These are phyloP conservation scores for Myriosclerotinia duriaeana DNA, from an alignment of 2,329 filamentous ascomycete genomes.

Conservation along the genomic window DNA sequence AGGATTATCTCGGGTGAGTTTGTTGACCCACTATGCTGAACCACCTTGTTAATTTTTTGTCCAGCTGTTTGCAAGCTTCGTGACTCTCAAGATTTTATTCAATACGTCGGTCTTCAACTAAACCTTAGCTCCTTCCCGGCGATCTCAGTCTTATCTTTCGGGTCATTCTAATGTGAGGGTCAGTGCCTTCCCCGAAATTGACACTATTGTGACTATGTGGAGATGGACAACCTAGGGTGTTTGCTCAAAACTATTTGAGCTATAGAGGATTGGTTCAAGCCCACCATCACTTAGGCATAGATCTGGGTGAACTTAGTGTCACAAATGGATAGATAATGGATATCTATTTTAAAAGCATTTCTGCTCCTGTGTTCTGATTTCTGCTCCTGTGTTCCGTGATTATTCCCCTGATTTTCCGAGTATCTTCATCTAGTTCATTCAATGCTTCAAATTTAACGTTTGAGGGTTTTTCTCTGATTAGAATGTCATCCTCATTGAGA, in stretches of 20 bases:
- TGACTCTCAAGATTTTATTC: conserved; percentile 23
- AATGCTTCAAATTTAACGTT: not conserved
- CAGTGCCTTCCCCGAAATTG: not conserved
- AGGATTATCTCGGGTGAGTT: conserved; percentile 66
- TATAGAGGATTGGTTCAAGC: not conserved
- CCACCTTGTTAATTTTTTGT: conserved; percentile 16
- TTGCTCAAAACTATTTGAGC: not conserved
- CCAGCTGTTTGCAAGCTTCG: conserved; percentile 35
- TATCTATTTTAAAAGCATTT: not conserved
- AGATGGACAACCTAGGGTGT: not conserved
- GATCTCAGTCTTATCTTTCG: not conserved
- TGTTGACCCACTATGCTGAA: not conserved
- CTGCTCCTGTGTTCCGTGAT: not conserved
- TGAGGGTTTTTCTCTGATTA: not conserved
- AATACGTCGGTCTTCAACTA: not conserved
- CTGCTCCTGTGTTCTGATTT: not conserved
- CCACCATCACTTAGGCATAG: not conserved
- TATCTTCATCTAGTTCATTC: not conserved
- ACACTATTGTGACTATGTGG: conserved; percentile 1
- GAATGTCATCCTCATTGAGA: not conserved
- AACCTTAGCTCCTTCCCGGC: not conserved
- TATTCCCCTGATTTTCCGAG: not conserved
- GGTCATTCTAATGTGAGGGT: not conserved
- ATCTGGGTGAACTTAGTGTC: conserved; percentile 1
- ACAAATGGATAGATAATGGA: conserved; percentile 16